Percentiles rank a stretch among this genome's conserved stretches.
phyloP scores from a whole-genome alignment of 2,329 filamentous ascomycete genomes.

The Aspergillus fumigatus region DNA sequence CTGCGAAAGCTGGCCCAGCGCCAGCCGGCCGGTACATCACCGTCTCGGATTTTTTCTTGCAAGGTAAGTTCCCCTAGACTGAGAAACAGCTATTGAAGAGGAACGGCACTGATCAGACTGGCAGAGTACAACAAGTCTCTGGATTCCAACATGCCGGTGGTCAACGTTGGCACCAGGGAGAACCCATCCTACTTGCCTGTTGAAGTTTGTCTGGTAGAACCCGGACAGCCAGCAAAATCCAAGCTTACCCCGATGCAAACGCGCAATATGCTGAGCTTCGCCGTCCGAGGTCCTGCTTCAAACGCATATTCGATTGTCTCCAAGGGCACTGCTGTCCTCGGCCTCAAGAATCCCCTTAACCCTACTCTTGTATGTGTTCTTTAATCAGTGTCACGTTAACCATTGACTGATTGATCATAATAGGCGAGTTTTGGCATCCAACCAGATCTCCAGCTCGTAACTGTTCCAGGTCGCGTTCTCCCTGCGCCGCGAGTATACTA shows the following conservation, averaged over 20 bases:
- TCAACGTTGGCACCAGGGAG: conserved; percentile 60
- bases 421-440: conserved; percentile 59
- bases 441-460: conserved; percentile 51
- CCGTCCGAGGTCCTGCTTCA: conserved; percentile 60
- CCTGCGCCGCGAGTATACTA: conserved; percentile 60
- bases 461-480: conserved; percentile 68
- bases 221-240: conserved; percentile 60
- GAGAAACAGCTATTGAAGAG: background rate
- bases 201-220: conserved; percentile 60
- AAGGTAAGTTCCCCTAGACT: conserved; percentile 28
- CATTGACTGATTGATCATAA: conserved; percentile 1
- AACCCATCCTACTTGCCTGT: conserved; percentile 63
- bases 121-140: conserved; percentile 36
- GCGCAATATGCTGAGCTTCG: conserved; percentile 65
- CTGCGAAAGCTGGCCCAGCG: conserved; percentile 25
- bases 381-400: background rate
- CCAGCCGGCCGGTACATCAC: conserved; percentile 43
- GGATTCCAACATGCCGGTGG: conserved; percentile 49
- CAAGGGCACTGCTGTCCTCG: conserved; percentile 52
- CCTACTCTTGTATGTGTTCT: conserved; percentile 40
- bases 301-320: conserved; percentile 65
- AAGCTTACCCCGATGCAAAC: conserved; percentile 61
- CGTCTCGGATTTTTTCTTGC: conserved; percentile 49
- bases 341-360: conserved; percentile 47
- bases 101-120: background rate